Evolutionary conservation across 2,329 filamentous ascomycete genomes (phyloP), one percentile per base, ranked within the genome.

Genomic region (Diplodia scrobiculata): DNA sequence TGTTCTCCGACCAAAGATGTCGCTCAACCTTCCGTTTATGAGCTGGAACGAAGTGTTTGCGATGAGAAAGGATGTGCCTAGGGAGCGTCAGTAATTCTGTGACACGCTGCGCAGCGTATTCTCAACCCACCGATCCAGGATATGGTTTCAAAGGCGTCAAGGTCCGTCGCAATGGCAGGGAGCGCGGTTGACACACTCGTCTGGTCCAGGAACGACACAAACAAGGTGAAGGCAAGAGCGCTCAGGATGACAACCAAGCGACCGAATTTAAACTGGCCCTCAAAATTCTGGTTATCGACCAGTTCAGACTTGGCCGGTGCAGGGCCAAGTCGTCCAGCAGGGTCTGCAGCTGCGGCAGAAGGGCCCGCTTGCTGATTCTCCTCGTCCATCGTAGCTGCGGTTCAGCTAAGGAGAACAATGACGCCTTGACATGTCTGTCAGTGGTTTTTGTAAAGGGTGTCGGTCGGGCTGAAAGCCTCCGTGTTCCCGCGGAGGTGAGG

Each of bases 131-230:
- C 58, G 9, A 62, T 47, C 58, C 58, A 62, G 19, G 58, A 62
- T 21, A 62, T 62, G 3, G 45, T 50, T 36, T 62, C 58, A 21
- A 62, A 62, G 5, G 58, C 58, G n/a, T 78, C 71, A 0, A 80
- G 67, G 19, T 75, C 74, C 0, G 60, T 65, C 7, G 71, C 70
- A 51, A 81, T 81, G 1, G 76, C 77, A 0, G 79, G 79, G 6
- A 82, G 68, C 0, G 79, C 79, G 1, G 78, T 82, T 10, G 77
- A 77, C 2, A 76, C 75, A 29, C 81, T 74, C 36, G 76, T 78
- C 11, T 73, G 76, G 27, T 81, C 79, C 3, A 81, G 70, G 1
- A 78, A 73, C 1, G 74, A 75, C 5, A 80, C 71, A 1, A 80
- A 62, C 45, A 62, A 50, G 14, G 58, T 62, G 41, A 62, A 62